Conservation (phyloP, 2,329 filamentous ascomycete species). For the Trichoderma aggressivum region DNA sequence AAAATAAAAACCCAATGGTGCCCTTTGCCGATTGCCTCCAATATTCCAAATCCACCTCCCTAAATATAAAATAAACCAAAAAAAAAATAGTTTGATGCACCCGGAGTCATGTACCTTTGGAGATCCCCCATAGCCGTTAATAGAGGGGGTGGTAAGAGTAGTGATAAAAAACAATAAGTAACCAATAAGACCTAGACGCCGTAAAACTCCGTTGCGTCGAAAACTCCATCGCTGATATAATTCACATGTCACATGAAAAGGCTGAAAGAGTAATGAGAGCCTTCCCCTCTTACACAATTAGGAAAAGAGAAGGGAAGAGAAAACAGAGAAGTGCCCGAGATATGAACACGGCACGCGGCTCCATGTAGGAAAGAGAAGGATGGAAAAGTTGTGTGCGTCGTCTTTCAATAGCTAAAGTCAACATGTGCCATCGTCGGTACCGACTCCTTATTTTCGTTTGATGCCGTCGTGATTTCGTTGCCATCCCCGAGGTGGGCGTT, state of each 20-base stretch:
- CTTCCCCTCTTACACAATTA: background rate
- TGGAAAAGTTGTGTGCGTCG: background rate
- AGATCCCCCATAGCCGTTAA: background rate
- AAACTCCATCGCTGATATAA: constrained; percentile 36
- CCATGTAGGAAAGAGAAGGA: background rate
- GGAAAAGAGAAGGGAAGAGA: background rate
- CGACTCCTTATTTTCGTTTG: constrained; percentile 46
- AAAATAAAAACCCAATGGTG: background rate
- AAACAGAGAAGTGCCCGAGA: background rate
- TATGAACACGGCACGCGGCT: background rate
- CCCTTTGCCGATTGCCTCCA: background rate
- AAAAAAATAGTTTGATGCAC: constrained; percentile 6
- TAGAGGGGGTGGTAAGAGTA: background rate
- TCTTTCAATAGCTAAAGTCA: constrained; percentile 58
- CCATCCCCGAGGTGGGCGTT: constrained; percentile 24
- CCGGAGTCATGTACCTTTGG: background rate
- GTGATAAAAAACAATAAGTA: background rate
- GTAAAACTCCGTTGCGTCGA: constrained; percentile 16
- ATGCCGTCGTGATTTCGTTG: constrained; percentile 32
- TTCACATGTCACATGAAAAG: constrained; percentile 29
- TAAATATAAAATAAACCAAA: background rate
- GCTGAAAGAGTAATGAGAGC: constrained; percentile 28
- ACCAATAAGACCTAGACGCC: background rate
- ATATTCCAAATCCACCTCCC: background rate
- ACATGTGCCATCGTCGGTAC: constrained; percentile 56